A percentile compares a stretch with the other conserved stretches of the same genome.
Evolutionary conservation across 1,284 basidiomycete species (phyloP).

Genomic region (Exobasidium rhododendri): DNA sequence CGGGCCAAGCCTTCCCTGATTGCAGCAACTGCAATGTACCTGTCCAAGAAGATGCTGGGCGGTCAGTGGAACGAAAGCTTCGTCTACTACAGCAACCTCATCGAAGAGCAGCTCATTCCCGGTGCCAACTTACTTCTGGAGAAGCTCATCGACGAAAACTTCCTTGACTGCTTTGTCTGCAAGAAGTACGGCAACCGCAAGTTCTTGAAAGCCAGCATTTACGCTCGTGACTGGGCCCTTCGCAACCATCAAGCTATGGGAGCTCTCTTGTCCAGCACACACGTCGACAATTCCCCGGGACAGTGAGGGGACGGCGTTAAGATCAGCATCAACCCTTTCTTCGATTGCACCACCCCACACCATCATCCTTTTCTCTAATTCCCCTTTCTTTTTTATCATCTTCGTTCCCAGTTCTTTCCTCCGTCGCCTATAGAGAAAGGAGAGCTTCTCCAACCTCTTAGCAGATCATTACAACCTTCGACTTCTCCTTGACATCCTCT

Average conservation of each 20-base stretch:
- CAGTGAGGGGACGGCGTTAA: too few species aligned
- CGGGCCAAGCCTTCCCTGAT: constrained; percentile 88
- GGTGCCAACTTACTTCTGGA: constrained; percentile 82
- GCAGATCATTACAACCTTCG: neutral
- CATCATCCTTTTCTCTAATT: neutral
- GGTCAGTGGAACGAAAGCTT: constrained; percentile 69
- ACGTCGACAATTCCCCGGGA: too few species aligned
- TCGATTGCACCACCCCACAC: neutral
- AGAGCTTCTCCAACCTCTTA: too few species aligned
- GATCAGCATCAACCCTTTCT: too few species aligned
- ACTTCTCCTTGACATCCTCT: neutral
- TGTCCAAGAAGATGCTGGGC: constrained; percentile 53
- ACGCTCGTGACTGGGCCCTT: constrained; percentile 59
- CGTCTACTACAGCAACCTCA: constrained; percentile 87
- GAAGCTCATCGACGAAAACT: constrained; percentile 75
- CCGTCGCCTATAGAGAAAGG: neutral
- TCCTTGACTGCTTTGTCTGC: constrained; percentile 82
- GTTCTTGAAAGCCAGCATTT: constrained; percentile 71
- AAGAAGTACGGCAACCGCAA: constrained; percentile 96
- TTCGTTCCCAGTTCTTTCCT: neutral
- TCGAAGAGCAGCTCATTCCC: constrained; percentile 79
- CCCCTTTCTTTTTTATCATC: neutral
- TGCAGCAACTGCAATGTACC: constrained; percentile 93
- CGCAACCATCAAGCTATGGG: constrained; percentile 32
- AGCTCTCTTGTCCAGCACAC: neutral